phyloP scores from a whole-genome alignment of 2,329 filamentous ascomycete genomes.

The Pseudocercospora pini-densiflorae region DNA sequence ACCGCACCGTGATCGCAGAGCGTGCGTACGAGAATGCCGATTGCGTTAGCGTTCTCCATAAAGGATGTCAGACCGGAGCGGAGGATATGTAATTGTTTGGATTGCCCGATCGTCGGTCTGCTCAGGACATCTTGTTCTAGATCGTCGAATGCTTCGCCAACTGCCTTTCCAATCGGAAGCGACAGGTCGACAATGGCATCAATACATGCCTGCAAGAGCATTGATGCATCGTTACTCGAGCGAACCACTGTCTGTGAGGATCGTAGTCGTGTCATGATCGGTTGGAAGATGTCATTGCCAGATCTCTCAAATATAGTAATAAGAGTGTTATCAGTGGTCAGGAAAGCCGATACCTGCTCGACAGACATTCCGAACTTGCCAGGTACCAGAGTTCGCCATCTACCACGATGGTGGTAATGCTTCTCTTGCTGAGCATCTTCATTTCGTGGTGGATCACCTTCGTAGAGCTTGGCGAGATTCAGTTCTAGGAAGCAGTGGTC shows the following conservation, averaged over 20 bases:
- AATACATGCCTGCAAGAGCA: constrained; percentile 86
- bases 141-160: constrained; percentile 84
- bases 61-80: constrained; percentile 81
- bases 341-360: constrained; percentile 88
- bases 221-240: constrained; percentile 82
- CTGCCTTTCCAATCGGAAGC: constrained; percentile 81
- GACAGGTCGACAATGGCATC: constrained; percentile 91
- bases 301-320: constrained; percentile 93
- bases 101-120: constrained; percentile 76
- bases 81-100: constrained; percentile 69
- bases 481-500: constrained; percentile 51
- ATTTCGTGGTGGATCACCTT: constrained; percentile 11
- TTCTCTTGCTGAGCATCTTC: background rate
- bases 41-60: constrained; percentile 78
- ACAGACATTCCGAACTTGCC: constrained; percentile 61
- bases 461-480: constrained; percentile 65
- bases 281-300: constrained; percentile 78
- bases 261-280: constrained; percentile 76
- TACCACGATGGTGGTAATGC: constrained; percentile 8
- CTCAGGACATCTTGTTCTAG: constrained; percentile 86
- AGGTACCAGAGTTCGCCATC: constrained; percentile 25
- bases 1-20: constrained; percentile 78
- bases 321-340: constrained; percentile 84
- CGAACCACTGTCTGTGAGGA: constrained; percentile 81
- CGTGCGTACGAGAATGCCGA: constrained; percentile 78